phyloP scores from a whole-genome alignment of 2,329 filamentous ascomycete genomes.

The Colletotrichum musicola region DNA sequence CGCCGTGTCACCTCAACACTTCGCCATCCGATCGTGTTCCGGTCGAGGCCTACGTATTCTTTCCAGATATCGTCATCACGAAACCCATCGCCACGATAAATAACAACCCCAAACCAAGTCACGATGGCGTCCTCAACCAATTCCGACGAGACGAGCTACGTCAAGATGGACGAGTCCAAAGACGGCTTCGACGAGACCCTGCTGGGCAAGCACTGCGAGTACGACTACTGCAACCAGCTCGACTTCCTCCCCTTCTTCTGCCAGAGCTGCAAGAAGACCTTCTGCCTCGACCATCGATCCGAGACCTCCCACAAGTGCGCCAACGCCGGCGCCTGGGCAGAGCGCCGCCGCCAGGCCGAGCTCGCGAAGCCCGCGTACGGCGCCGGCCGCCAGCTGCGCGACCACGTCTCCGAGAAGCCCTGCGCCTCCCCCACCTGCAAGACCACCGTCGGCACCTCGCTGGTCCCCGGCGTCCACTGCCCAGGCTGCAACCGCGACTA shows the following conservation, averaged over 20 bases:
- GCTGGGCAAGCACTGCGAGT: slow-evolving; percentile 92
- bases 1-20: not conserved
- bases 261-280: slow-evolving; percentile 86
- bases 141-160: slow-evolving; percentile 68
- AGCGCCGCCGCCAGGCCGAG: slow-evolving; percentile 66
- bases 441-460: slow-evolving; percentile 76
- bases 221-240: slow-evolving; percentile 90
- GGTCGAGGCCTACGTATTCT: slow-evolving; percentile 17
- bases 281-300: slow-evolving; percentile 92
- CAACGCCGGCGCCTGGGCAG: slow-evolving; percentile 72
- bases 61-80: no score
- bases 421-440: slow-evolving; percentile 77
- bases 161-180: slow-evolving; percentile 70
- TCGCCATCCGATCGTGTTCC: not conserved
- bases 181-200: slow-evolving; percentile 80
- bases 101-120: slow-evolving; percentile 15
- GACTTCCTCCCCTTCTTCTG: slow-evolving; percentile 97
- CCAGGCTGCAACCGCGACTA: slow-evolving; percentile 78
- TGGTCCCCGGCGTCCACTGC: slow-evolving; percentile 79
- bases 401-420: slow-evolving; percentile 72
- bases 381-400: slow-evolving; percentile 65
- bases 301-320: slow-evolving; percentile 82
- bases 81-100: slow-evolving; percentile 15
- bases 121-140: slow-evolving; percentile 67
- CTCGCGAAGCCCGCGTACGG: slow-evolving; percentile 67